Base-by-base conservation (phyloP, 1,284 basidiomycete genomes). In the Vanrija humicola region DNA sequence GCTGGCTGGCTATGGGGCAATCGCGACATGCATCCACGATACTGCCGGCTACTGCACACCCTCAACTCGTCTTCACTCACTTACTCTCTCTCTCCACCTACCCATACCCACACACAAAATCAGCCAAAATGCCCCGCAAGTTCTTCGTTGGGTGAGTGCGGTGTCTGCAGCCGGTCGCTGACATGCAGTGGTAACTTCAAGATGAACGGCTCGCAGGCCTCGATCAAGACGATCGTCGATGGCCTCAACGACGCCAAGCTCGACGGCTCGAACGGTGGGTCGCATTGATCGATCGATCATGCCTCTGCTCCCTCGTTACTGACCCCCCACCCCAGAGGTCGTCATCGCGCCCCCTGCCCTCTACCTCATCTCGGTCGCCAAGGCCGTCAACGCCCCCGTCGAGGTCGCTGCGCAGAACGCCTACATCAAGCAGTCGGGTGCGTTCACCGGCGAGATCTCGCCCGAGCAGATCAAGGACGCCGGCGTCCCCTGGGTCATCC, bases 371-470 rank as follows among this genome's bases (percentile, higher is more conserved):
- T 77, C 86, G 42, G 77, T 90, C 59, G 79, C 83, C 16, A 72
- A 79, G 82, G 28, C 70, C 78, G 55, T 69, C 90, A 56, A 80
- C 82, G 58, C 81, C 83, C 84, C 85, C 45, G 77, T 89, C 72
- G 80, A 88, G 69, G 83, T 98, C 61, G 78, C 90, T 14, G 95
- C 94, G 21, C 96, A 99, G 78, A 98, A 98, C 80, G 86, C 85
- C 66, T 92, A 94, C 82, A 81, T 82, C 76, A 88, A 92, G 78
- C 71, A 83, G 14, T 86, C 84, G 21, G 95, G 95, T 50, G 95
- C 95, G 19, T 99, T 88, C 81, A 98, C 96, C 10, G 95, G 93
- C 55, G 93, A 96, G 78, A 90, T 90, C 79, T 92, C 89, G 67
- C 85, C 91, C 6, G 70, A 80, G 6, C 91, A 96, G 79, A 84